Base-by-base conservation (phyloP, 768 basidiomycete genomes). In the Solioccasus polychromus region DNA sequence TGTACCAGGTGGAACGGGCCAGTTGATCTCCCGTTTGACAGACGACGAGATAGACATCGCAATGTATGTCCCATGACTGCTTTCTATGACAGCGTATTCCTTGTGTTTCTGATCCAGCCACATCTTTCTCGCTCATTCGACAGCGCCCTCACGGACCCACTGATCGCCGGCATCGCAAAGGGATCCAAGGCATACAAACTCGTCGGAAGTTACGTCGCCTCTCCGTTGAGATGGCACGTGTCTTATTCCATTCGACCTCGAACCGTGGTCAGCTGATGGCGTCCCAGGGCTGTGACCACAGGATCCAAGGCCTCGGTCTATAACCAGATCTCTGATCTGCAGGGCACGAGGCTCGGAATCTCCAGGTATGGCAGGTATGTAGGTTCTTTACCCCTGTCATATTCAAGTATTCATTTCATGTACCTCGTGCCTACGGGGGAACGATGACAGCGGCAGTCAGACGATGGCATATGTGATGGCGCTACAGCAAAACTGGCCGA, bases 381-480 rank as follows among this genome's bases (percentile, higher is more conserved):
- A 17, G n/a, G 32, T 8, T 12, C 11, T 15, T 15, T 31, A 5
- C 11, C 14, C 30, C 30, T 31, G 30, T 5, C 32, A 4, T 17
- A 15, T 15, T 9, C 6, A 15, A 8, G 31, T n/a, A 32, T 32
- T 26, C 7, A 26, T 26, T 6, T 44, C 38, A 32, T 38, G 39
- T 47, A 20, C 10, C 28, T 40, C 35, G 22, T 31, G 34, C 42
- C 29, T 20, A 8, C 14, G 19, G 3, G 2, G 52, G 10, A 19
- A 19, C 24, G 14, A 28, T 14, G 39, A 18, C 46, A 86, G 89
- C 55, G 92, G 92, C 19, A 88, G 86, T 52, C 88, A 94, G 62
- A 92, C 90, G 2, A 97, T 98, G 93, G 94, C 92, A 3, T 89
- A 85, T 53, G 92, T 96, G 20, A 89, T 96, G 88, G 90, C 90